Percentiles rank a stretch among this genome's conserved stretches.
Evolutionary conservation across 1,284 basidiomycete species (phyloP).

Genomic region (Rhodotorula sp.): DNA sequence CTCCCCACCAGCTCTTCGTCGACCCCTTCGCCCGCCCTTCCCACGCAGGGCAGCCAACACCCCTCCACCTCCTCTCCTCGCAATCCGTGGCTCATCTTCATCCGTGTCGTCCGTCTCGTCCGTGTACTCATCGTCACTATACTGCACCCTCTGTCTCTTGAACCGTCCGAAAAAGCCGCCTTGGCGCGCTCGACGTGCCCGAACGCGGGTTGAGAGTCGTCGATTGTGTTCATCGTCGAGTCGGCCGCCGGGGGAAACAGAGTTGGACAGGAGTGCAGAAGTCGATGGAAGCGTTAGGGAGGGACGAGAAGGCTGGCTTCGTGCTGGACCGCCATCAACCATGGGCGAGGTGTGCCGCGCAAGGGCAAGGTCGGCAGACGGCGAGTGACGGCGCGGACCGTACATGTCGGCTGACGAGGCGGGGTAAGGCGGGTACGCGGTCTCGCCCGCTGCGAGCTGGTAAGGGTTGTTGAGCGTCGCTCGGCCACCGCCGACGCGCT

Average conservation of each 20-base stretch:
- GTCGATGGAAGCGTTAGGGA: conserved; percentile 25
- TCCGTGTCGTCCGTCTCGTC: conserved; percentile 31
- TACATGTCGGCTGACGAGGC: conserved; percentile 34
- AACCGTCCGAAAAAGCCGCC: conserved; percentile 39
- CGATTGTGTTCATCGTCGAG: conserved; percentile 29
- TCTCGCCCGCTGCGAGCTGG: conserved; percentile 17
- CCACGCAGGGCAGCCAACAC: not conserved
- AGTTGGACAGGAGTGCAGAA: conserved; percentile 33
- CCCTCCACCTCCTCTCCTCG: not conserved
- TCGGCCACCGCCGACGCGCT: conserved; percentile 71
- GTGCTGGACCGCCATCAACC: not conserved
- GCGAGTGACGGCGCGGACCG: conserved; percentile 20
- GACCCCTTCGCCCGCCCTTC: not conserved
- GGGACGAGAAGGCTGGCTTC: conserved; percentile 8
- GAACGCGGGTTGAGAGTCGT: not conserved
- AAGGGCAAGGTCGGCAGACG: conserved; percentile 22
- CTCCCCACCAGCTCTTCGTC: not conserved
- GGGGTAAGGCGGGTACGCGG: conserved; percentile 32
- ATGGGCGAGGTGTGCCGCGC: not conserved
- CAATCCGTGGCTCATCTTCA: conserved; percentile 1
- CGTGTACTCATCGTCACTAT: conserved; percentile 26
- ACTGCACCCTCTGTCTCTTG: conserved; percentile 21
- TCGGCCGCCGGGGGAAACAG: conserved; percentile 23
- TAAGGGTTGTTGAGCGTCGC: conserved; percentile 50
- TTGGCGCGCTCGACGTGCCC: not conserved